Percentiles rank a stretch among this genome's conserved stretches.
Evolutionary conservation across 208 protist genomes (phyloP).

Genomic region (Acanthamoeba triangularis): DNA sequence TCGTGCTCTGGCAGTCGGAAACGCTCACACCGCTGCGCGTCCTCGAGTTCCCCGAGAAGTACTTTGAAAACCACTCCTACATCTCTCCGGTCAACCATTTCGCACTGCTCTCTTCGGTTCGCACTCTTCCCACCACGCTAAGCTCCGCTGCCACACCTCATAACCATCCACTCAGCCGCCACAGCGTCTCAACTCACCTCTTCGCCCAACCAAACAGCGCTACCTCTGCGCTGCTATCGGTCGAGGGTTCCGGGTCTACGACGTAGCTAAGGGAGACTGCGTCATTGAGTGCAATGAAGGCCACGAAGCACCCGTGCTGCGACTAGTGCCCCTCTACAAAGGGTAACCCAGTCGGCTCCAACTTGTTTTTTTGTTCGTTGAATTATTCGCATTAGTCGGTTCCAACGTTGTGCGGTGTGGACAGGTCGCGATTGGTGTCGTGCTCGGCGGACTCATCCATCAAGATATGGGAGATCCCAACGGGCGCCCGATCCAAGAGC

Average conservation of each 20-base stretch:
- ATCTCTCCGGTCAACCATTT: conserved; percentile 62
- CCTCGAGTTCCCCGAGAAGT: conserved; percentile 69
- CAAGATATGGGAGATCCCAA: conserved; percentile 62
- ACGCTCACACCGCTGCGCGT: conserved; percentile 20
- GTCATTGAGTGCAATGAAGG: conserved; percentile 51
- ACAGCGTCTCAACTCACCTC: neutral
- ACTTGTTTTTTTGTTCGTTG: neutral
- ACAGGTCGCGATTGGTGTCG: conserved; percentile 46
- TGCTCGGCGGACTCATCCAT: conserved; percentile 73
- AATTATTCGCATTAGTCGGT: too few relatives aligned
- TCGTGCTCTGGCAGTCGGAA: conserved; percentile 73
- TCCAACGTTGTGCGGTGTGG: neutral
- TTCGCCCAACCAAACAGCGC: neutral
- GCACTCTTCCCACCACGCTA: too few relatives aligned
- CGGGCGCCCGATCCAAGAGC: neutral
- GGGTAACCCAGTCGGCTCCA: neutral
- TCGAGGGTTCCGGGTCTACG: conserved; percentile 68
- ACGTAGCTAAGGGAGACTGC: conserved; percentile 27
- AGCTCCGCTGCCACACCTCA: neutral
- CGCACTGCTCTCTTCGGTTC: neutral
- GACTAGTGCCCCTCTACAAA: conserved; percentile 56
- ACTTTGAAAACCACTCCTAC: conserved; percentile 41
- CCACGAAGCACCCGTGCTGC: conserved; percentile 41
- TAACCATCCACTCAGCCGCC: neutral
- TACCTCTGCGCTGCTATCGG: conserved; percentile 34